These are phyloP conservation scores for Colletotrichum euphorbiae DNA, from an alignment of 2,329 filamentous ascomycete genomes.

Conservation along the genomic window DNA sequence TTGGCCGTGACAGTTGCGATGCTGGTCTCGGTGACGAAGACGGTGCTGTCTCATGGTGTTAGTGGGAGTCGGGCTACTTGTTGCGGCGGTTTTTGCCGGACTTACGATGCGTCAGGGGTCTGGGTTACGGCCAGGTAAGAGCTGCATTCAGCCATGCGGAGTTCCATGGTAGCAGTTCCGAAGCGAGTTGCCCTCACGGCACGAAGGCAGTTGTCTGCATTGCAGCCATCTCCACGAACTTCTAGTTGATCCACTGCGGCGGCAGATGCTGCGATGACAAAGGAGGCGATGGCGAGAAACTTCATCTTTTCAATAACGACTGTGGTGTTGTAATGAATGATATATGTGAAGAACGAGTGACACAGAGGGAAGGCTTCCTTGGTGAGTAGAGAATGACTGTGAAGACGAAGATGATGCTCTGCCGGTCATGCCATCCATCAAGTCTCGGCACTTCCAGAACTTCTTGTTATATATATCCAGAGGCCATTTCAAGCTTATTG, in stretches of 20 bases:
- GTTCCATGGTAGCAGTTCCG: conserved; percentile 45
- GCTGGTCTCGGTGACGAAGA: conserved; percentile 29
- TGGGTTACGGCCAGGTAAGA: conserved; percentile 54
- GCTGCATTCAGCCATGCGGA: conserved; percentile 53
- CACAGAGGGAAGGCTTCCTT: not conserved
- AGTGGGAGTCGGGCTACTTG: not conserved
- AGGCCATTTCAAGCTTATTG: not conserved
- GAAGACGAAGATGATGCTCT: conserved; percentile 11
- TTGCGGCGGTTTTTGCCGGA: not conserved
- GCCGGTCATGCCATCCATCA: not conserved
- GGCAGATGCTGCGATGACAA: conserved; percentile 51
- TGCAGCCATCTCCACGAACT: conserved; percentile 44
- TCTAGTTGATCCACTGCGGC: conserved; percentile 45
- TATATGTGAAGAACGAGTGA: not conserved
- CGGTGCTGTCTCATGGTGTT: conserved; percentile 10
- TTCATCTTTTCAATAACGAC: conserved; percentile 51
- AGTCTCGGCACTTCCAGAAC: not conserved
- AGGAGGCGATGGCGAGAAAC: conserved; percentile 50
- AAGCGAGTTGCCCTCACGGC: conserved; percentile 56
- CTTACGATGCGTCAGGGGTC: conserved; percentile 54
- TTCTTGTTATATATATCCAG: conserved; percentile 6
- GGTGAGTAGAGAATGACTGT: not conserved
- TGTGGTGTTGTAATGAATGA: conserved; percentile 2
- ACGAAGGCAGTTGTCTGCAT: conserved; percentile 59
- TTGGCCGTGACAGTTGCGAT: conserved; percentile 23